A percentile compares a stretch with the other conserved stretches of the same genome.
phyloP scores from a whole-genome alignment of 495 filamentous ascomycete genomes.

The Talaromyces nanjingensis region DNA sequence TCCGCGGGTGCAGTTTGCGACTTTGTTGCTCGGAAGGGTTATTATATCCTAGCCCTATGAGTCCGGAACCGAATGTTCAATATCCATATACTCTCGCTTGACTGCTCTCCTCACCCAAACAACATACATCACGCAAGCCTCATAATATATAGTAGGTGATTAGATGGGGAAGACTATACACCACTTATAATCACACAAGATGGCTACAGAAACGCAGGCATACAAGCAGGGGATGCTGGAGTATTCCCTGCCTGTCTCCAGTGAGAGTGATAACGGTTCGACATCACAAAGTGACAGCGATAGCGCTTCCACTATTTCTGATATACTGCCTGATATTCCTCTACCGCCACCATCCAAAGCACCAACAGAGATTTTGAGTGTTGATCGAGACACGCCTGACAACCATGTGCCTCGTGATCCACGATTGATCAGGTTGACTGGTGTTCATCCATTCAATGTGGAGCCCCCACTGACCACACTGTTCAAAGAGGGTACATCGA shows the following conservation, averaged over 20 bases:
- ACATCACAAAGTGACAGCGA: neutral
- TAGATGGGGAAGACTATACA: neutral
- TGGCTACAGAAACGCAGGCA: neutral
- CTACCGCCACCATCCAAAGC: conserved; percentile 63
- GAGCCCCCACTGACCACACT: conserved; percentile 78
- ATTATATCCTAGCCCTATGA: neutral
- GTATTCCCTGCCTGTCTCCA: conserved; percentile 6
- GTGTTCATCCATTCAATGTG: conserved; percentile 90
- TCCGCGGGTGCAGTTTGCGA: neutral
- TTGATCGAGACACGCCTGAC: conserved; percentile 82
- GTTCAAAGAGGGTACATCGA: conserved; percentile 60
- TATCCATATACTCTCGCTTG: neutral
- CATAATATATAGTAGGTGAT: neutral
- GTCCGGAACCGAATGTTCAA: neutral
- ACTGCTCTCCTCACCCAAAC: neutral
- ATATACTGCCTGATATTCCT: conserved; percentile 41
- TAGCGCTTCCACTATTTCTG: conserved; percentile 1
- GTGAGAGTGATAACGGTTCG: neutral
- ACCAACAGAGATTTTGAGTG: conserved; percentile 57
- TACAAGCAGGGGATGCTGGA: conserved; percentile 9
- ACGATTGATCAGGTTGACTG: conserved; percentile 80
- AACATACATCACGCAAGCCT: neutral
- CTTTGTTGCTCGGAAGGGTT: neutral
- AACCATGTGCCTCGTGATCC: conserved; percentile 80
- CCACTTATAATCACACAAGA: neutral